A percentile compares a stretch with the other conserved stretches of the same genome.
phyloP scores from a whole-genome alignment of 352 stramenopile species.

The Globisporangium perplexum region DNA sequence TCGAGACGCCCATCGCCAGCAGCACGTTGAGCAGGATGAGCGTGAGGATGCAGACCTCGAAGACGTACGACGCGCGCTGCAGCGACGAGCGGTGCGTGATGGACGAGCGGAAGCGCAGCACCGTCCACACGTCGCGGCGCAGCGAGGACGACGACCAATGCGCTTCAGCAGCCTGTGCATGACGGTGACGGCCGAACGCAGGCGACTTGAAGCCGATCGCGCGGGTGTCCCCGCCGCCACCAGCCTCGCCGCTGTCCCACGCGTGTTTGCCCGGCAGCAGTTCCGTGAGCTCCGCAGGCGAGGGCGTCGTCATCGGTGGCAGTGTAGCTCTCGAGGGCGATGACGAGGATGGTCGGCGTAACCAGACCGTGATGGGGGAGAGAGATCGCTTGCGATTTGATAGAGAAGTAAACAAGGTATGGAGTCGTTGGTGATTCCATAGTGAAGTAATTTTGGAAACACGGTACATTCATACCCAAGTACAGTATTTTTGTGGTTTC shows the following conservation, averaged over 20 bases:
- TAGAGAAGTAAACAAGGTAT: no score
- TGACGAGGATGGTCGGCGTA: background rate
- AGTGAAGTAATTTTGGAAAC: no score
- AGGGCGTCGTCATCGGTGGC: background rate
- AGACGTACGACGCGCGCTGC: conserved; percentile 57
- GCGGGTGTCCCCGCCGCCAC: conserved; percentile 1
- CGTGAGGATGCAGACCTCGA: conserved; percentile 62
- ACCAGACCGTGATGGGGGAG: no score
- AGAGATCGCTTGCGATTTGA: no score
- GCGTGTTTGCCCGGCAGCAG: conserved; percentile 22
- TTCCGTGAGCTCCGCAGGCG: conserved; percentile 13
- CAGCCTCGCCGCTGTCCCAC: conserved; percentile 22
- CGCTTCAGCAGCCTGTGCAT: no score
- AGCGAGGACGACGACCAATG: conserved; percentile 17
- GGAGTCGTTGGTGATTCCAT: no score
- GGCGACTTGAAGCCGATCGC: conserved; percentile 12
- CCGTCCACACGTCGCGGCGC: conserved; percentile 62
- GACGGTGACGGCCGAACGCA: background rate
- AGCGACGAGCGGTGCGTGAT: conserved; percentile 48
- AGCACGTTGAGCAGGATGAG: conserved; percentile 78
- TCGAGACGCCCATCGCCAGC: conserved; percentile 64
- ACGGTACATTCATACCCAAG: no score
- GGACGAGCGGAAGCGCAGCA: conserved; percentile 71
- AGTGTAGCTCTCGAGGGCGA: conserved; percentile 9
- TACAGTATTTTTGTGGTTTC: no score